Base-by-base conservation (phyloP, 495 filamentous ascomycete genomes). In the Hyaloscypha hepaticicola region DNA sequence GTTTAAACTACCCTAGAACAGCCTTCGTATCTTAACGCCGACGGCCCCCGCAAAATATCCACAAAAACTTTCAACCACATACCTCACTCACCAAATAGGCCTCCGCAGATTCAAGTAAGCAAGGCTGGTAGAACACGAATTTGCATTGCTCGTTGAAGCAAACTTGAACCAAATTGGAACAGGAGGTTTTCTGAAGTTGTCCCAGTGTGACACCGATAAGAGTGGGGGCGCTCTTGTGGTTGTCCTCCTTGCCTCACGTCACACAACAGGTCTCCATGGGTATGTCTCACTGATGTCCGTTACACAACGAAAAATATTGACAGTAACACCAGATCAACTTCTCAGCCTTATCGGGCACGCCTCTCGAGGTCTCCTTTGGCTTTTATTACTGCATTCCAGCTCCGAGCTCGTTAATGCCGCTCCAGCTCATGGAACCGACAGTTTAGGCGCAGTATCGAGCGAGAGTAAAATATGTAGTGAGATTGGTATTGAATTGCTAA, bases 401-500 rank as follows among this genome's bases (percentile, higher is more conserved):
- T 9, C 11, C 14, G 11, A 45, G 4, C 38, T 45, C 38, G 38
- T 14, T 6, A 53, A 53, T 31, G 29, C 49, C 41, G 34, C n/a
- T 6, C 29, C 21, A 24, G 52, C 61, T 25, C 7, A 28, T 29
- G 26, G 48, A 11, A 72, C 73, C 12, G 77, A 82, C 16, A 79
- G 78, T 69, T 71, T 80, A 2, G 92, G 93, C 0, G 92, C 90
- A 45, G 88, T 94, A n/a, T 90, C 92, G 1, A 88, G 85, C 38
- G 91, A 96, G 72, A 92, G 83, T 67, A 75, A 80, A 0, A 81
- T 90, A 68, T 96, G 93, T 69, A 93, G 89, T 66, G 73, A 85
- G 22, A 86, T 95, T 72, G 92, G 92, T 22, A 85, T 85, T 12
- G 82, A 92, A 16, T 81, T 93, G 49, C 73, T 96, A 51, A 78